Evolutionary conservation across 306 rosid species (phyloP).

Genomic region (Sophora flavescens): DNA sequence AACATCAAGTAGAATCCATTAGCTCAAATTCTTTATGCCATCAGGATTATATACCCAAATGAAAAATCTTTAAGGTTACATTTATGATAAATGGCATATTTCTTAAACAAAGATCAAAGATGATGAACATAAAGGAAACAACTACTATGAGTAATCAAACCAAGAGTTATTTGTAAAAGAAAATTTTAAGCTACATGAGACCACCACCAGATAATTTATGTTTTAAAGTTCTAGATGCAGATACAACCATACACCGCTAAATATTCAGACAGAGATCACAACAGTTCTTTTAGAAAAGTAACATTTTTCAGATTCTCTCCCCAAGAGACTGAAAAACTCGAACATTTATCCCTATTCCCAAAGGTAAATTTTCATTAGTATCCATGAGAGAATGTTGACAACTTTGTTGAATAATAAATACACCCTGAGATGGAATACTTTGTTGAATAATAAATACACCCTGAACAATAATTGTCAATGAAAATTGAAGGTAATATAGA

Average conservation of each 20-base stretch:
- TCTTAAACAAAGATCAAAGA: not conserved
- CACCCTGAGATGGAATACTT: no score
- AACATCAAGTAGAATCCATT: not conserved
- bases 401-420: not conserved
- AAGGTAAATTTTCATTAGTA: conserved; percentile 25
- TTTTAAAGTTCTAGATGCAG: conserved; percentile 12
- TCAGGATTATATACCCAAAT: conserved; percentile 5
- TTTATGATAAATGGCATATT: not conserved
- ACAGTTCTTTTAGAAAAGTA: conserved; percentile 1
- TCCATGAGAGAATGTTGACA: conserved; percentile 27
- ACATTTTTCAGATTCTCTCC: conserved; percentile 20
- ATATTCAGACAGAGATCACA: not conserved
- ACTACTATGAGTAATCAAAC: not conserved
- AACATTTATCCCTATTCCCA: conserved; percentile 40
- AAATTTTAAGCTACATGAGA: conserved; percentile 7
- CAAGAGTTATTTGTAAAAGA: conserved; percentile 17
- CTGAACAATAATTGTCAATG: no score
- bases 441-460: no score
- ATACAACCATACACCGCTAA: not conserved
- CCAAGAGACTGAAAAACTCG: conserved; percentile 3
- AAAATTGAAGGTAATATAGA: no score
- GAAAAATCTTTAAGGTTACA: not conserved
- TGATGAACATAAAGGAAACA: not conserved
- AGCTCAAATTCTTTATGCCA: conserved; percentile 7
- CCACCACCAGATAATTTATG: conserved; percentile 6